Evolutionary conservation across 176 grass and related monocot species (phyloP), one percentile per base, ranked within the genome.

Genomic region (Oryza glumipatula): DNA sequence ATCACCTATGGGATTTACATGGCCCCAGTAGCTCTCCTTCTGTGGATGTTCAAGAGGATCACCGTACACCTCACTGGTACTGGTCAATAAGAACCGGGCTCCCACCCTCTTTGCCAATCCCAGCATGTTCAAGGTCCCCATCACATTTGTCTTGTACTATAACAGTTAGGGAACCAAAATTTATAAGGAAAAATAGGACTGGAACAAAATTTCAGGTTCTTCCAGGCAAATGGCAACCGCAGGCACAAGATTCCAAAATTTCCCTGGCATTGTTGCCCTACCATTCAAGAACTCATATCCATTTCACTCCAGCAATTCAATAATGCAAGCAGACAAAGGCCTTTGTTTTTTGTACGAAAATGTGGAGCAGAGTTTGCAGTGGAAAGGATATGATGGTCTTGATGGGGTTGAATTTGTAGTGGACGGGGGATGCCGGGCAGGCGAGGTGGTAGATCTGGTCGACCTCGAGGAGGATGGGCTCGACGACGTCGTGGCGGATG

Each of bases 371-470:
- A 30, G 47, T 58, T 56, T 60, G 35, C 0, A 7, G 68, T 11
- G 33, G 60, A 46, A 88, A 98, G 91, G 96, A 92, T 95, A 98
- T 95, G 88, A 98, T 95, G 47, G 96, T 96, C 81, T 98, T 98
- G 91, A 98, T 95, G 67, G 96, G 96, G 74, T 95, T 98, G 70
- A 86, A 95, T 78, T 98, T 98, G 91, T 95, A 98, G 84, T 98
- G 89, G 76, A 95, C 93, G 32, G 93, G 96, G 13, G 93, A 98
- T 3, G 96, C 96, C 6, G 96, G 96, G 91, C 96, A 98, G 23
- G 91, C 96, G 66, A 98, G 96, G 85, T 95, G 96, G 86, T 98
- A 98, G 89, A 98, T 98, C 93, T 98, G 91, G 80, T 98, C 96
- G 58, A 98, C 93, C 91, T 98, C 93, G n/a, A 98, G 88, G 41